Base-by-base conservation (phyloP, 2,329 filamentous ascomycete genomes). In the Apiospora saccharicola region DNA sequence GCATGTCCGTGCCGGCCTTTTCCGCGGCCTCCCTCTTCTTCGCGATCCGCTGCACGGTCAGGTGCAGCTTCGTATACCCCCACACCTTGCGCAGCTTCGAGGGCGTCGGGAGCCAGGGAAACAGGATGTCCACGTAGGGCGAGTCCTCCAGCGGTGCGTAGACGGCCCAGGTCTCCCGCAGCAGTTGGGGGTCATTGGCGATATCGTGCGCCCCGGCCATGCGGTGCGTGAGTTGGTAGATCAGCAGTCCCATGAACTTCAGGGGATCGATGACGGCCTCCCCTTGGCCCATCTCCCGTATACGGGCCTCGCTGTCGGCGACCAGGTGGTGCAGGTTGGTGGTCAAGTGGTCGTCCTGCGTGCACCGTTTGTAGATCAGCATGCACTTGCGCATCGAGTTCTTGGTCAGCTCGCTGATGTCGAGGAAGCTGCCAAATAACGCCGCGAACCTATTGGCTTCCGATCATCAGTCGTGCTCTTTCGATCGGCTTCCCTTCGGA, bases 121-220 rank as follows among this genome's bases (percentile, higher is more conserved):
- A 30, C 19, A 71, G 46, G 67, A 71, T 26, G n/a, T 69, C 70
- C 24, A 71, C 30, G n/a, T 71, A 71, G 22, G 70, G 70, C 22
- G 64, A 68, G n/a, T 71, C 70, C 67, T 71, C 70, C 19, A 71
- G 30, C 30, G 70, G 70, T 7, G 34, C 67, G n/a, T 71, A 71
- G 0, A 71, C 70, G 19, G 26, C 41, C 70, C 64, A 71, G 12
- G 70, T 71, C 47, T 53, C 49, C 22, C 67, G 67, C 64, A 71
- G 47, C 46, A 68, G 30, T 6, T 41, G 34, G 1, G 64, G 37
- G 41, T 71, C 70, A 13, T 69, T 68, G 19, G 70, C 70, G 19
- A 71, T 69, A 16, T 71, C 70, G 22, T 71, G 70, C 4, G 57
- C 70, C 2, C 70, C 70, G 1, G 67, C 61, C 44, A 69, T 53